phyloP scores from a whole-genome alignment of 2,329 filamentous ascomycete genomes.

The Diplocarpon rosae region DNA sequence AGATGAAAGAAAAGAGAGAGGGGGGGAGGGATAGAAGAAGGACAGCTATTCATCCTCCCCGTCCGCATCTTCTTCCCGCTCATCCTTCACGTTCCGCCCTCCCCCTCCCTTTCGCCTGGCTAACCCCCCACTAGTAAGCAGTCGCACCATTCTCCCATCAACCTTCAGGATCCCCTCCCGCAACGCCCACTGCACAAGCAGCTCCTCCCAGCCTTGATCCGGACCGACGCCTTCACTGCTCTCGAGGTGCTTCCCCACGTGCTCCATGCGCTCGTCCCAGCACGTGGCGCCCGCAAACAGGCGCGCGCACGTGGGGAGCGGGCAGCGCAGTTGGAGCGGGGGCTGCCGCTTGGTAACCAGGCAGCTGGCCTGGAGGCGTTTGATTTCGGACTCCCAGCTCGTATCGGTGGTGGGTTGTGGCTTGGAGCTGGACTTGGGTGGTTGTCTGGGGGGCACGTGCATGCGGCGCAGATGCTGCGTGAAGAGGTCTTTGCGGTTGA shows the following conservation, averaged over 20 bases:
- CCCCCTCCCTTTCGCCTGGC: background rate
- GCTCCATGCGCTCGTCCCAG: slow-evolving; percentile 82
- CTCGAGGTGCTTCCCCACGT: slow-evolving; percentile 73
- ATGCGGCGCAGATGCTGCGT: slow-evolving; percentile 80
- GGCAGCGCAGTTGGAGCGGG: slow-evolving; percentile 50
- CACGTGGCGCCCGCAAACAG: slow-evolving; percentile 50
- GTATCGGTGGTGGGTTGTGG: slow-evolving; percentile 3
- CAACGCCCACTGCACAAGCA: slow-evolving; percentile 3
- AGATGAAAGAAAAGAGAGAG: too few species aligned
- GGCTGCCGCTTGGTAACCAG: slow-evolving; percentile 47
- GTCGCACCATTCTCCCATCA: background rate
- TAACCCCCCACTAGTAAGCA: too few species aligned
- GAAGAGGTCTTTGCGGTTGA: slow-evolving; percentile 89
- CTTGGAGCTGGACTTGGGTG: slow-evolving; percentile 33
- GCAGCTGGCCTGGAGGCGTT: slow-evolving; percentile 44
- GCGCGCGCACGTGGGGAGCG: slow-evolving; percentile 46
- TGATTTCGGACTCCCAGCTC: background rate
- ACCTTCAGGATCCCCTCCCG: slow-evolving; percentile 1
- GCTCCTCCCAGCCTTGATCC: background rate
- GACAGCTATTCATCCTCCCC: too few species aligned
- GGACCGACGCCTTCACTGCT: background rate
- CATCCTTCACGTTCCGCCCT: background rate
- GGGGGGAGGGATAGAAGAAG: too few species aligned
- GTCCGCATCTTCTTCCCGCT: too few species aligned
- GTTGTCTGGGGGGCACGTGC: slow-evolving; percentile 48